A percentile compares a stretch with the other conserved stretches of the same genome.
These are phyloP conservation scores for Amborella trichopoda DNA, from an alignment of 164 flowering plant species.

Conservation along the genomic window DNA sequence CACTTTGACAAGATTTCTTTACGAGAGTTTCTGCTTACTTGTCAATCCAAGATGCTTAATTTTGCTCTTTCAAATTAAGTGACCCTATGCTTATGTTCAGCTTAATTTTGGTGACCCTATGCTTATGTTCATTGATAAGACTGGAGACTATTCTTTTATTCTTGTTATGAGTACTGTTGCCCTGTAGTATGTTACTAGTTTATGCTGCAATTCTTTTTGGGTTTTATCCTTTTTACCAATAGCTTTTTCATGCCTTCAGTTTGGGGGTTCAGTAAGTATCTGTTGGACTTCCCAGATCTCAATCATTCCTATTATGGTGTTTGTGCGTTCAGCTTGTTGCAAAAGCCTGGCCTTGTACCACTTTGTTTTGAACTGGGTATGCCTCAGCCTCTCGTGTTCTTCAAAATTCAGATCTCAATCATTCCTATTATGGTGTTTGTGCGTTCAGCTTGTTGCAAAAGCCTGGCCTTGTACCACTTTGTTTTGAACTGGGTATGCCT, in stretches of 20 bases:
- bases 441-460: slow-evolving; percentile 85
- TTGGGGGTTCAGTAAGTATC: slow-evolving; percentile 90
- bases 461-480: slow-evolving; percentile 45
- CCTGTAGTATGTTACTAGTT: not conserved
- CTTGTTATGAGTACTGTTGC: not conserved
- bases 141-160: too few species aligned
- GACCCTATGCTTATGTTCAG: too few species aligned
- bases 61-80: slow-evolving; percentile 4
- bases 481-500: slow-evolving; percentile 57
- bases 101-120: too few species aligned
- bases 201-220: not conserved
- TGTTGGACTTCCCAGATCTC: slow-evolving; percentile 60
- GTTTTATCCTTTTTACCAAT: not conserved
- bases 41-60: slow-evolving; percentile 55
- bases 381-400: slow-evolving; percentile 24
- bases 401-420: slow-evolving; percentile 82
- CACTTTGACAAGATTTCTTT: slow-evolving; percentile 47
- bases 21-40: slow-evolving; percentile 48
- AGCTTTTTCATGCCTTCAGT: slow-evolving; percentile 26
- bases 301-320: slow-evolving; percentile 82
- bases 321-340: slow-evolving; percentile 74
- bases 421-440: slow-evolving; percentile 66
- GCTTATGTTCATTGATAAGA: too few species aligned
- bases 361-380: slow-evolving; percentile 62
- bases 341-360: slow-evolving; percentile 53